Evolutionary conservation across 352 stramenopile genomes (phyloP), one percentile per base, ranked within the genome.

Genomic region (Phytophthora syringae): DNA sequence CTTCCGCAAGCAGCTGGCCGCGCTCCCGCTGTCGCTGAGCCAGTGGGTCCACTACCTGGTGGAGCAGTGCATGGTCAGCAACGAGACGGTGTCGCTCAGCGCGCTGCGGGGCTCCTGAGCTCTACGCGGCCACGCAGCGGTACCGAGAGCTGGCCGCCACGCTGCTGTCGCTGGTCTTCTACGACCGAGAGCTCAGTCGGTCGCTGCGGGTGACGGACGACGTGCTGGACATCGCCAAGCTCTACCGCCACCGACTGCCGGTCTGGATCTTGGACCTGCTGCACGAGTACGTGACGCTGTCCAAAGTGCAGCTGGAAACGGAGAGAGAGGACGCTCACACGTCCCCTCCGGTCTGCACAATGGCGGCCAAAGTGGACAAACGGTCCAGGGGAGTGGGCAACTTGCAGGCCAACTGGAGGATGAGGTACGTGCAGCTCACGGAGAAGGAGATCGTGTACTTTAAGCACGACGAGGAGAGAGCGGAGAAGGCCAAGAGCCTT

Each of bases 361-460:
- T 78, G 51, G 58, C 67, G 12, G 78, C 61, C 0, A 79, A 86
- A 39, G 58, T 89, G 56, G 86, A 94, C 70, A 91, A 94, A 64
- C 61, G 82, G 21, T 58, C 82, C 10, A 64, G 81, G 21, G 74
- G 75, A 13, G 72, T 76, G 9, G 72, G 63, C 44, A 83, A 79
- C 20, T 62, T 92, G 15, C 80, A 90, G 36, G 83, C 83, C 32
- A 92, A 92, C 47, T 94, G 86, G 86, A 76, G 80, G 52, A 90
- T 87, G 75, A 71, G 83, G 20, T 88, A 78, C 48, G 72, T 92
- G 24, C 52, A 76, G 37, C 57, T 94, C 32, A 64, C 65, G 12
- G 78, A 69, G 13, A 76, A 55, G 32, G 64, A 82, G 61, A 67
- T 94, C 34, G 30, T 64, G 11, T 92, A 92, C 69, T 79, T 61